Evolutionary conservation across 805 yeast genomes (phyloP).

Genomic region (Schwanniomyces sp.): DNA sequence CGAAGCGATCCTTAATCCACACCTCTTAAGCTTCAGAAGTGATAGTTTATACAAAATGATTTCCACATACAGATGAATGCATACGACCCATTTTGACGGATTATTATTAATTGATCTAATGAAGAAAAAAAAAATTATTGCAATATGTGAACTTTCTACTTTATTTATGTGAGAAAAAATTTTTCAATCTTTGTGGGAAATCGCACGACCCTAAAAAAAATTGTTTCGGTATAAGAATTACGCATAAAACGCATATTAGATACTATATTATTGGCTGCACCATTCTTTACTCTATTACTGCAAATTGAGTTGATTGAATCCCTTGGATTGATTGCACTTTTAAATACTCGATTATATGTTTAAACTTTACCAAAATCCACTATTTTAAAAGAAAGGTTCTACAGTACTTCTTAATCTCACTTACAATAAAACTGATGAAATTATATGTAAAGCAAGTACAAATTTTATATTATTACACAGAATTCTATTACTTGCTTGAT

Average conservation of each 20-base stretch:
- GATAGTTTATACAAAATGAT: neutral
- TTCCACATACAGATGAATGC: constrained; percentile 91
- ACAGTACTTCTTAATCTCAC: too few relatives aligned
- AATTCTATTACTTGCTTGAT: too few relatives aligned
- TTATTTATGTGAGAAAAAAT: neutral
- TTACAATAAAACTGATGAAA: too few relatives aligned
- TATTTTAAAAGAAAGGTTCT: too few relatives aligned
- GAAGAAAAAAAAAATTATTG: constrained; percentile 4
- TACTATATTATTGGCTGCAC: too few relatives aligned
- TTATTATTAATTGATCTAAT: constrained; percentile 25
- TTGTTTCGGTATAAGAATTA: constrained; percentile 7
- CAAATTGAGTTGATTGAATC: too few relatives aligned
- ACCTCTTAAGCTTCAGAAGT: constrained; percentile 14
- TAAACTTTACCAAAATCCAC: too few relatives aligned
- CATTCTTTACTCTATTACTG: too few relatives aligned
- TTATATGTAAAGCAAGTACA: neutral
- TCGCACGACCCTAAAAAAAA: constrained; percentile 13
- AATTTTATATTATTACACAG: neutral
- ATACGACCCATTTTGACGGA: constrained; percentile 96
- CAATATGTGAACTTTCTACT: constrained; percentile 10
- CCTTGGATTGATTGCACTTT: too few relatives aligned
- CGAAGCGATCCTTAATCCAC: constrained; percentile 9
- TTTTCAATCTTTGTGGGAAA: neutral
- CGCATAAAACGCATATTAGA: neutral
- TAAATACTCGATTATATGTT: too few relatives aligned